Conservation (phyloP, 352 stramenopile genomes). For the Pythium biforme region DNA sequence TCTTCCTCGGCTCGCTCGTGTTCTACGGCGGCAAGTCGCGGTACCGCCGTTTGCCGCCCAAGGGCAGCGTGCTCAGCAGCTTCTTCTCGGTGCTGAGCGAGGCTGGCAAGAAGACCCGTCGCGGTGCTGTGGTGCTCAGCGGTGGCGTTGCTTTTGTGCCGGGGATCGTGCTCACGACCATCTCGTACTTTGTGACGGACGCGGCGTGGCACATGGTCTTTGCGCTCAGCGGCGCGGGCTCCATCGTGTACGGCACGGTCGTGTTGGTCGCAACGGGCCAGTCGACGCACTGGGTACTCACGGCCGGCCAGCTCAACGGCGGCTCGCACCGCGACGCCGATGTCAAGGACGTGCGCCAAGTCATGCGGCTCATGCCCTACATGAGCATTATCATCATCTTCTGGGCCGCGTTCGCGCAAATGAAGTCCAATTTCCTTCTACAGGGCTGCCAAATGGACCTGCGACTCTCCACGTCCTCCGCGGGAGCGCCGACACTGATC, state of each 20-base stretch:
- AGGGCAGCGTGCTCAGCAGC: conserved; percentile 70
- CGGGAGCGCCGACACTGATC: conserved; percentile 50
- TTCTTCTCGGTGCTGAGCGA: conserved; percentile 72
- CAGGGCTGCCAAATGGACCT: conserved; percentile 92
- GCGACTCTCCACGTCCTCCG: conserved; percentile 51
- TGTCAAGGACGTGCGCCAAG: conserved; percentile 70
- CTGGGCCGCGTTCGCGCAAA: conserved; percentile 82
- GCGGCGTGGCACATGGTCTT: conserved; percentile 53
- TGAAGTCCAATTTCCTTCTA: conserved; percentile 82
- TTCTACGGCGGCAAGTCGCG: conserved; percentile 72
- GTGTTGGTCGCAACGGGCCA: conserved; percentile 65
- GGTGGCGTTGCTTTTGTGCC: conserved; percentile 68
- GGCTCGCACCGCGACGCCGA: conserved; percentile 53
- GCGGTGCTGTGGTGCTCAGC: conserved; percentile 58
- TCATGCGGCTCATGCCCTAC: conserved; percentile 77
- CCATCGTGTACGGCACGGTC: conserved; percentile 65
- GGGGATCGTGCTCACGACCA: conserved; percentile 73
- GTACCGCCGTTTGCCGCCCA: conserved; percentile 69
- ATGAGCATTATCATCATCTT: conserved; percentile 86
- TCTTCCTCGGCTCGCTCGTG: conserved; percentile 73
- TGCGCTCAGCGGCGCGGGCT: conserved; percentile 49
- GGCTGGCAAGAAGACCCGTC: conserved; percentile 49
- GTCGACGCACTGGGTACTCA: conserved; percentile 57
- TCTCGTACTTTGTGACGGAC: conserved; percentile 81
- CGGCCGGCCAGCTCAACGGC: conserved; percentile 43